These are phyloP conservation scores for Styphnolobium japonicum DNA, from an alignment of 306 rosid genomes.

Conservation along the genomic window DNA sequence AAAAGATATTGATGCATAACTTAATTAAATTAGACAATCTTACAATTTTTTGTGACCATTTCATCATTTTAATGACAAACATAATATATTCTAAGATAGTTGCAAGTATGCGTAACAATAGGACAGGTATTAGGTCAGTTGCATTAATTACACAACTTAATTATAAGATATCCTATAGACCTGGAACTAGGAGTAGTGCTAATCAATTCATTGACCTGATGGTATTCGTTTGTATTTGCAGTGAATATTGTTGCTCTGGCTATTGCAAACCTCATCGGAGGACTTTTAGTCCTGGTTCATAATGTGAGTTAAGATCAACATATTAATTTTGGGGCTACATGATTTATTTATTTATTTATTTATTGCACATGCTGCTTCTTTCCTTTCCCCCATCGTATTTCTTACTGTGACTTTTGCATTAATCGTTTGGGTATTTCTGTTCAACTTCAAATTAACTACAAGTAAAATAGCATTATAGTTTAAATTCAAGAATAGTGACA, in stretches of 20 bases:
- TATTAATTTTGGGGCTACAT: background rate
- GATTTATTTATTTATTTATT: background rate
- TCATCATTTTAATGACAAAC: no score
- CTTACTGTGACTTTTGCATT: background rate
- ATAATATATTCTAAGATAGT: no score
- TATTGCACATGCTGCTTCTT: conserved; percentile 38
- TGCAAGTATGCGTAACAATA: no score
- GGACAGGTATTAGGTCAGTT: no score
- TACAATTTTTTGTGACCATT: no score
- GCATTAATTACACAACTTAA: no score
- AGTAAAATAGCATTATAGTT: no score
- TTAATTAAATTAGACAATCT: no score
- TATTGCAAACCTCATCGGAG: conserved; percentile 72
- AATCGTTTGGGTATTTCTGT: no score
- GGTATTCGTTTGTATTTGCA: conserved; percentile 28
- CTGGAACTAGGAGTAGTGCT: background rate
- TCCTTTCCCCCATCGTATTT: background rate
- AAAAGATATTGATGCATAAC: no score
- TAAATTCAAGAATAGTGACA: background rate
- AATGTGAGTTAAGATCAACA: conserved; percentile 45
- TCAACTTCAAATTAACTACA: no score
- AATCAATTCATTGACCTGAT: background rate
- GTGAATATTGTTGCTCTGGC: conserved; percentile 64
- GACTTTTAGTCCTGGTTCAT: conserved; percentile 59
- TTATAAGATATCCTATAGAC: no score